A percentile compares a stretch with the other conserved stretches of the same genome.
phyloP scores from a whole-genome alignment of 1,284 basidiomycete species.

The Naganishia albida region DNA sequence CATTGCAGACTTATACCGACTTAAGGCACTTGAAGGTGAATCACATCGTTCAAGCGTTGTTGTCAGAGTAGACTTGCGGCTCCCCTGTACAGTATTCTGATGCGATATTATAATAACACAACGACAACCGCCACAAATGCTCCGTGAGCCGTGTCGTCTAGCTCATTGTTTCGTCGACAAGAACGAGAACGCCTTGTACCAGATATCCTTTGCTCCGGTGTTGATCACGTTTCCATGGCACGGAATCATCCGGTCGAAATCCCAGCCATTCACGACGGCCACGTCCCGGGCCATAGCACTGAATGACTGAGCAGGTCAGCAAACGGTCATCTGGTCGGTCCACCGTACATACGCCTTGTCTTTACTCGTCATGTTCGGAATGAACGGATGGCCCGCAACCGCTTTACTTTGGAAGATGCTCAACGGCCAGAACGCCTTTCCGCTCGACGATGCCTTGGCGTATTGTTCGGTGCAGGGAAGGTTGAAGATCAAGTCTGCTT shows the following conservation, averaged over 20 bases:
- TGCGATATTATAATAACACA: conserved; percentile 6
- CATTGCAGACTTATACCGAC: conserved; percentile 83
- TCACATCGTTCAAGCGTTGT: conserved; percentile 89
- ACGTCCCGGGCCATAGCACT: conserved; percentile 74
- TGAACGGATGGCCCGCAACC: conserved; percentile 51
- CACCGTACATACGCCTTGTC: conserved; percentile 63
- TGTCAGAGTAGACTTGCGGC: conserved; percentile 45
- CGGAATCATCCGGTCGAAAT: conserved; percentile 85
- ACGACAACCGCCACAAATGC: background rate
- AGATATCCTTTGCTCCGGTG: conserved; percentile 67
- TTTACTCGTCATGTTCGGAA: conserved; percentile 59
- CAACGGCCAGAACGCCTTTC: conserved; percentile 57
- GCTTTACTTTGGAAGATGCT: conserved; percentile 50
- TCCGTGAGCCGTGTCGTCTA: background rate
- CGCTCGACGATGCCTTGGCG: conserved; percentile 59
- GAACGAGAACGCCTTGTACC: conserved; percentile 57
- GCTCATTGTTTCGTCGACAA: conserved; percentile 23
- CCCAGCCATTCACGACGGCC: conserved; percentile 73
- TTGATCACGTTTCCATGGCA: conserved; percentile 91
- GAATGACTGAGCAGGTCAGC: conserved; percentile 9
- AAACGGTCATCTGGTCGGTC: background rate
- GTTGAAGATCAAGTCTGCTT: conserved; percentile 89
- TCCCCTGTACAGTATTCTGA: background rate
- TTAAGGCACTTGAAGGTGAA: conserved; percentile 80
- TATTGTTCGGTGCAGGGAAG: conserved; percentile 80